Evolutionary conservation across 208 protist genomes (phyloP), one percentile per base, ranked within the genome.

Genomic region (Phytomonas sp.): DNA sequence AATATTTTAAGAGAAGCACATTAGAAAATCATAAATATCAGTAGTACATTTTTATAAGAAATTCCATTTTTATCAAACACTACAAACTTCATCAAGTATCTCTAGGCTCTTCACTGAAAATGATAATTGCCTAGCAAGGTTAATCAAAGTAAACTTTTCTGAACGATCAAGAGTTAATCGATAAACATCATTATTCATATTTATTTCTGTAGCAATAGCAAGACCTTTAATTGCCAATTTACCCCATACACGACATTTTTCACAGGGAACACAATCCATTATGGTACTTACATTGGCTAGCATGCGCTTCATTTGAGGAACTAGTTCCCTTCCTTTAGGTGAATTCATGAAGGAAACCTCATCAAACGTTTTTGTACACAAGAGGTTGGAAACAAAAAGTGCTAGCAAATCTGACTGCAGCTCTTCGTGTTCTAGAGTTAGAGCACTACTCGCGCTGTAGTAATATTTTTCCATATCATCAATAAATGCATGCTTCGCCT

Each of bases 251-350:
- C 89, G 87, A 65, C 93, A 97, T 74, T 96, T 97, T 71, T 97
- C 90, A 80, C 93, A 97, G 6, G 88, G 84, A 14, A 97, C 88
- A 72, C 93, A 97, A 72, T 97, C 90, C 88, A 97, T 95, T 45
- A 96, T 64, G 23, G 37, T 80, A 34, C 87, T 92, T 19, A 96
- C 84, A 65, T 97, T 97, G 1, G 73, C 59, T 74, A 96, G 82
- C 62, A 90, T 82, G 8, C 29, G 36, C 72, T 86, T 88, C 77
- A 97, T 95, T 79, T 90, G 75, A 4, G 82, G 81, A 23, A 89
- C 75, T 29, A 93, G 76, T 29, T 78, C 61, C 33, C 67, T 63
- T 12, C 75, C 86, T 19, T 81, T 78, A 40, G 82, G 82, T 3
- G 83, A 88, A 52, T 84, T 73, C 16, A 97, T 75, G 69, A 95